Base-by-base conservation (phyloP, 352 stramenopile species). In the Stramenopiles sp. region DNA sequence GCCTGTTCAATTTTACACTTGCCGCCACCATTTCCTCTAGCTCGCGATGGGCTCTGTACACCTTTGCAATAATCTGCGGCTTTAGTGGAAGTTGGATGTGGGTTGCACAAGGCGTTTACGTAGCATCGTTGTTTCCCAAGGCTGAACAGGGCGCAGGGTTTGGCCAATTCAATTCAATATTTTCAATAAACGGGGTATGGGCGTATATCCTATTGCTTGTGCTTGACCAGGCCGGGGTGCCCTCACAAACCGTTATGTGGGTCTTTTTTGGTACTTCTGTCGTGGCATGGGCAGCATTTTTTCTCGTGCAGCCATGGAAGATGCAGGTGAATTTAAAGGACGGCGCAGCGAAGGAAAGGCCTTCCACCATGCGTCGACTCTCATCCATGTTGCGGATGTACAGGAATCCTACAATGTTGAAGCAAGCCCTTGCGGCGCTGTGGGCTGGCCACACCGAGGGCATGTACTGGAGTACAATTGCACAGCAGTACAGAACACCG, bases 401-500 rank as follows among this genome's bases (percentile, higher is more conserved):
- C 6, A 6, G 6, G 6, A 33, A 71, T 71, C 33, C 33, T 35
- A 2, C 33, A 4, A 71, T 71, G 53, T 71, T 71, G 4, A 35
- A 6, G 4, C 53, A 71, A 71, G 53, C 53, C 33, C 33, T 6
- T 2, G 33, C 35, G 33, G 53, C 53, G 35, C 53, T 71, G 12
- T 71, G 53, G 53, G 53, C 53, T 2, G 53, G 53, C 6, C 33
- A 71, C 35, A 71, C 53, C 33, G 53, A 71, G 12, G 53, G 53
- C 1, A 71, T 71, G 53, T 71, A 71, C 35, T 71, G 53, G 53
- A 71, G 31, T 71, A 71, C 53, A 2, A 71, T 71, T 71, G 53
- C 53, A 35, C 31, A 31, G 12, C 53, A 71, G 35, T 71, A 71
- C 35, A 71, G 35, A 71, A 71, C 53, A 35, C 2, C 53, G 12